Percentiles rank a stretch among this genome's conserved stretches.
These are phyloP conservation scores for Rutstroemia sp. DNA, from an alignment of 2,329 filamentous ascomycete genomes.

Conservation along the genomic window DNA sequence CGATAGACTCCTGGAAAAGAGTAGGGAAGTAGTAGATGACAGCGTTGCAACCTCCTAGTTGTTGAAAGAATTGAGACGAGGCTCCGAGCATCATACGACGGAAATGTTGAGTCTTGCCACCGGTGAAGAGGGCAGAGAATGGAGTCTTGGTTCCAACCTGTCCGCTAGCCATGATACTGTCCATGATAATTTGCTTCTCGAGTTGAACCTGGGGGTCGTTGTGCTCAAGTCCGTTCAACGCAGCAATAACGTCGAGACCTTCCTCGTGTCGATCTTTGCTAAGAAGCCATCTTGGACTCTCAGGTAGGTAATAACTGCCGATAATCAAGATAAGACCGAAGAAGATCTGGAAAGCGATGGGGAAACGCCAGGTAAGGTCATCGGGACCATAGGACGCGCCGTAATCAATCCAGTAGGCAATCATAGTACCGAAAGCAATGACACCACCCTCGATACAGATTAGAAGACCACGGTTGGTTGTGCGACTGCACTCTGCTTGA, in stretches of 20 bases:
- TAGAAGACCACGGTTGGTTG: slow-evolving; percentile 39
- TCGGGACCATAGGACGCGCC: slow-evolving; percentile 83
- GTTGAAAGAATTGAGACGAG: slow-evolving; percentile 46
- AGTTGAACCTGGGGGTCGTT: slow-evolving; percentile 35
- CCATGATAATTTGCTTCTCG: slow-evolving; percentile 29
- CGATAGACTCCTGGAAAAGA: slow-evolving; percentile 42
- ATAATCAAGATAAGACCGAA: slow-evolving; percentile 81
- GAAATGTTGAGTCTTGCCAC: slow-evolving; percentile 47
- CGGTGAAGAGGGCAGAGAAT: slow-evolving; percentile 40
- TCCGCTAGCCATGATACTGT: slow-evolving; percentile 33
- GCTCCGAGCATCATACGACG: slow-evolving; percentile 44
- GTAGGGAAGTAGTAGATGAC: slow-evolving; percentile 43
- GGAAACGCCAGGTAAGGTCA: slow-evolving; percentile 83
- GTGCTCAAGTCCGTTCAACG: slow-evolving; percentile 66
- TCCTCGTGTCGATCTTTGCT: slow-evolving; percentile 97
- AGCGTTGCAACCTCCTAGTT: slow-evolving; percentile 39
- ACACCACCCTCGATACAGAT: slow-evolving; percentile 49
- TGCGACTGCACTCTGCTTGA: slow-evolving; percentile 48
- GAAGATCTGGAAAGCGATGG: slow-evolving; percentile 81
- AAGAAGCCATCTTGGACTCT: slow-evolving; percentile 93
- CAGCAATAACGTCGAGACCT: slow-evolving; percentile 93
- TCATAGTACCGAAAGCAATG: slow-evolving; percentile 60
- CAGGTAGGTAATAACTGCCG: slow-evolving; percentile 85
- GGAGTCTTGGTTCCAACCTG: slow-evolving; percentile 24
- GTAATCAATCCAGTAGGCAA: slow-evolving; percentile 98